Evolutionary conservation across 495 filamentous ascomycete species (phyloP), one percentile per base, ranked within the genome.

Genomic region (Lophiostoma macrostomum): DNA sequence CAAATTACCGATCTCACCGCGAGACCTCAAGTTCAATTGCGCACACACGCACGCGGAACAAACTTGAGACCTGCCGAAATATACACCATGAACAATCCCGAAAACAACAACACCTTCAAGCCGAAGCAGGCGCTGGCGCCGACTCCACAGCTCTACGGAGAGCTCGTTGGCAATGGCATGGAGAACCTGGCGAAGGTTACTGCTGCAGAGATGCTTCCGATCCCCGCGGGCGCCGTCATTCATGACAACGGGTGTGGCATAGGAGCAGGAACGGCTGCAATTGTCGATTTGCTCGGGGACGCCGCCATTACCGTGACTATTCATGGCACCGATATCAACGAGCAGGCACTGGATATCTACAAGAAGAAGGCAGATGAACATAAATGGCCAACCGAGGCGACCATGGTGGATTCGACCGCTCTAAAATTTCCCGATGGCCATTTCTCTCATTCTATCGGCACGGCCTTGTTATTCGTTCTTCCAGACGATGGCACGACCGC

Each of bases 61-160:
- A n/a, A n/a, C n/a, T n/a, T n/a, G n/a, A n/a, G n/a, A n/a, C n/a
- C n/a, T n/a, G n/a, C n/a, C n/a, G n/a, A n/a, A n/a, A n/a, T n/a
- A n/a, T n/a, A n/a, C n/a, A 35, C 5, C 11, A 53, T 53, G 49
- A 43, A 53, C 35, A 44, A 25, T n/a, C 37, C 36, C 5, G 49
- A 30, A 14, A 32, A 25, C 13, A 34, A 24, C 12, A 43, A 31
- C 1, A 43, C 23, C 10, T 53, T 43, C 27, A 31, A 14, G 0
- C 49, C 49, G 3, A 53, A 53, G 38, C 49, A 53, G 27, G 49
- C 49, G 4, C 36, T 53, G n/a, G 11, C 28, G 11, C 49, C 38
- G 6, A 53, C 35, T 10, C 37, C 49, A 3, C 4, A 53, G 24
- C 37, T 44, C 19, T 53, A 53, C 27, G 38, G 44, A 22, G 49